phyloP scores from a whole-genome alignment of 208 protist genomes.

The Trypanosoma theileri region DNA sequence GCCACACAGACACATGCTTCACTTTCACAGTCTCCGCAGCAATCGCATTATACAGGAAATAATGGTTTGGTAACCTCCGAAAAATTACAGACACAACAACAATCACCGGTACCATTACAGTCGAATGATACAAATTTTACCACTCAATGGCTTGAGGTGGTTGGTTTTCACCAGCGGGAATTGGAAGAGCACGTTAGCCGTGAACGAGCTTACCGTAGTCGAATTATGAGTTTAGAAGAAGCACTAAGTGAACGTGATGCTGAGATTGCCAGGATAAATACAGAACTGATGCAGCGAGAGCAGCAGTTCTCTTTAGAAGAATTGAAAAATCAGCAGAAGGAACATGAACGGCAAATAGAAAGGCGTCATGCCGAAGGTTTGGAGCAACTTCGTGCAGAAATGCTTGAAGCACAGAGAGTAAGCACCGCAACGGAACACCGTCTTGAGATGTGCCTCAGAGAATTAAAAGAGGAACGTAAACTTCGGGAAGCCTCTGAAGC shows the following conservation, averaged over 20 bases:
- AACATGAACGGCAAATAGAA: slow-evolving; percentile 12
- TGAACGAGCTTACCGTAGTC: slow-evolving; percentile 54
- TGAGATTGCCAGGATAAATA: slow-evolving; percentile 10
- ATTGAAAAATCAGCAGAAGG: slow-evolving; percentile 4
- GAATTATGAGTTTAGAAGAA: slow-evolving; percentile 55
- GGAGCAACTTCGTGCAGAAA: slow-evolving; percentile 24
- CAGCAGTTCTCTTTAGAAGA: slow-evolving; percentile 23
- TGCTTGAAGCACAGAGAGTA: slow-evolving; percentile 25
- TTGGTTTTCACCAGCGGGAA: slow-evolving; percentile 51
- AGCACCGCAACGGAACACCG: slow-evolving; percentile 27
- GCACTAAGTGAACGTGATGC: slow-evolving; percentile 30
- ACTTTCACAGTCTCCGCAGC: not conserved
- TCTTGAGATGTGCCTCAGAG: slow-evolving; percentile 33
- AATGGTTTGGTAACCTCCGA: not conserved
- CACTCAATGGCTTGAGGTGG: slow-evolving; percentile 22
- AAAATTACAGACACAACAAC: not conserved
- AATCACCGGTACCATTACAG: not conserved
- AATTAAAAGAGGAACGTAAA: slow-evolving; percentile 39
- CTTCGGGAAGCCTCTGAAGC: slow-evolving; percentile 28
- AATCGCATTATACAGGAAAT: not conserved
- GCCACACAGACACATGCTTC: not conserved
- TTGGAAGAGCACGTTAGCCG: slow-evolving; percentile 44
- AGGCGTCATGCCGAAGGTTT: not conserved
- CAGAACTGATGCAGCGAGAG: slow-evolving; percentile 7
- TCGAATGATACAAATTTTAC: not conserved